These are phyloP conservation scores for Chrysochromulina tobinii DNA, from an alignment of 78 protist species.

Conservation along the genomic window DNA sequence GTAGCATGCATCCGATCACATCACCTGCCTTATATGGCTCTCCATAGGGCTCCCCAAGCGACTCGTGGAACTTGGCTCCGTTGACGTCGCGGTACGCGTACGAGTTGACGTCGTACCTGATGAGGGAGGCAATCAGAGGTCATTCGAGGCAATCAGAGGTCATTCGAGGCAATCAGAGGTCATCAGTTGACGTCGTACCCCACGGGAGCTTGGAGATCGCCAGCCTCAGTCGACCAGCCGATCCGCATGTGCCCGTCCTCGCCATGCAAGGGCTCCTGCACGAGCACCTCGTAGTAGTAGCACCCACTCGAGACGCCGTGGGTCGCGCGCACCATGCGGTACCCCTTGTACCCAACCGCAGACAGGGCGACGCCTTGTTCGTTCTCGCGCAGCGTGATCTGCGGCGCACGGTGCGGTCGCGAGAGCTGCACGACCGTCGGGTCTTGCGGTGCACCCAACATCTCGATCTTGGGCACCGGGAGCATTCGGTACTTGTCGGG, in stretches of 20 bases:
- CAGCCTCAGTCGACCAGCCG: not conserved
- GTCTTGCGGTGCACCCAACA: not conserved
- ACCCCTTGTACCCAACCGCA: not conserved
- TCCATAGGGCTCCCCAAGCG: not conserved
- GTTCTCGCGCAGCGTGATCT: not conserved
- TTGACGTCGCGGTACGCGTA: not conserved
- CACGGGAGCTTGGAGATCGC: conserved; percentile 2
- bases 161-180: too few species aligned
- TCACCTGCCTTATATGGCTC: not conserved
- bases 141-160: too few species aligned
- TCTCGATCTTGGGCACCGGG: not conserved
- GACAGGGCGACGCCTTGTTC: too few species aligned
- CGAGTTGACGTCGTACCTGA: not conserved
- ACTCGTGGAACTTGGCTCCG: not conserved
- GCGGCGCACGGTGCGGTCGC: not conserved
- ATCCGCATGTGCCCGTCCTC: not conserved
- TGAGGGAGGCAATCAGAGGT: too few species aligned
- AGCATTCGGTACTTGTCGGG: not conserved
- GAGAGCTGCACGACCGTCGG: not conserved
- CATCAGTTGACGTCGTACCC: not conserved
- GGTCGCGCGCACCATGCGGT: conserved; percentile 5
- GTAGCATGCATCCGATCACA: not conserved
- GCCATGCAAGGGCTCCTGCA: not conserved
- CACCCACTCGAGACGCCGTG: not conserved
- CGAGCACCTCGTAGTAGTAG: conserved; percentile 12